These are phyloP conservation scores for Scytalidium lignicola DNA, from an alignment of 2,329 filamentous ascomycete species.

Conservation along the genomic window DNA sequence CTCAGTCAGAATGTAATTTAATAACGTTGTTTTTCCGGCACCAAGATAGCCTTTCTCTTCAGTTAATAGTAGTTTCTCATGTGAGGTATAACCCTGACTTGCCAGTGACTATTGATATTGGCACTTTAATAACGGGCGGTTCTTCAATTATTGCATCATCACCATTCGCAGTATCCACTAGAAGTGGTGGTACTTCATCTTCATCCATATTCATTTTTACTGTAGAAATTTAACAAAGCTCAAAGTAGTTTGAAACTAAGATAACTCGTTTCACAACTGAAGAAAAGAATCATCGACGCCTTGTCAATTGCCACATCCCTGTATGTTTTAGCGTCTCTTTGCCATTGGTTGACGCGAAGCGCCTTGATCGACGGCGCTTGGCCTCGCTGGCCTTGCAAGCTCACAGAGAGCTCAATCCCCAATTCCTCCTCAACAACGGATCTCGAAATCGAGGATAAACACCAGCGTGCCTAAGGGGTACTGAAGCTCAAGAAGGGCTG, in stretches of 20 bases:
- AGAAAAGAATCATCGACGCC: not conserved
- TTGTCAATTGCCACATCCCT: not conserved
- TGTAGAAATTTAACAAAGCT: constrained; percentile 1
- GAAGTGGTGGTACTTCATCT: constrained; percentile 60
- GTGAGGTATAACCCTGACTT: not conserved
- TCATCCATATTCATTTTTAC: constrained; percentile 56
- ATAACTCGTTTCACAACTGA: no score
- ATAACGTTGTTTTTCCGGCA: constrained; percentile 87
- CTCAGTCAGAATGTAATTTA: constrained; percentile 94
- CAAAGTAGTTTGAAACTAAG: no score
- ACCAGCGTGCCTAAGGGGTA: not conserved
- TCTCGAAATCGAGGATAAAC: not conserved
- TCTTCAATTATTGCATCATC: constrained; percentile 40
- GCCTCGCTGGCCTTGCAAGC: not conserved
- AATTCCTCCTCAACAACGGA: not conserved
- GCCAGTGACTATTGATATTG: not conserved
- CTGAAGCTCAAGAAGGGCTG: not conserved
- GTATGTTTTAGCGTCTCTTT: not conserved
- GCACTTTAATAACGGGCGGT: not conserved
- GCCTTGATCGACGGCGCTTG: not conserved
- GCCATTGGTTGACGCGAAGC: not conserved
- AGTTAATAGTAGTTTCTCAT: constrained; percentile 5
- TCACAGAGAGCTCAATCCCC: not conserved
- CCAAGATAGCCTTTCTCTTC: constrained; percentile 74
- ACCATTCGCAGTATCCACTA: constrained; percentile 43